These are phyloP conservation scores for Silene noctiflora DNA, from an alignment of 179 eudicot genomes.

Conservation along the genomic window DNA sequence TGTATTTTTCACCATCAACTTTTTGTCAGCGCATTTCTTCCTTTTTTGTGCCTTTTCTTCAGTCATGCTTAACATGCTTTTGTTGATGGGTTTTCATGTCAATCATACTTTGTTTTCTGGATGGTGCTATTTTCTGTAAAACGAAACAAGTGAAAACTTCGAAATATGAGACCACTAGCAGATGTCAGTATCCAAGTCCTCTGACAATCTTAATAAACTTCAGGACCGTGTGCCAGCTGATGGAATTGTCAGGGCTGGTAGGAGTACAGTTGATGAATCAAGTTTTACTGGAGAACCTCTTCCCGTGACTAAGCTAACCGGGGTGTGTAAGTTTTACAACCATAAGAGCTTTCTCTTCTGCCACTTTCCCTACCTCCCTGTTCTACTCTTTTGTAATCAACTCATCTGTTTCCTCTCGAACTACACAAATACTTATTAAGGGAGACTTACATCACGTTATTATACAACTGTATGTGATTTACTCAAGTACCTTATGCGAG, in stretches of 20 bases:
- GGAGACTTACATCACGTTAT: not conserved
- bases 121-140: not conserved
- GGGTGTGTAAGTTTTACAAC: slow-evolving; percentile 43
- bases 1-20: not conserved
- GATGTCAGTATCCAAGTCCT: not conserved
- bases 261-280: slow-evolving; percentile 97
- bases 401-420: not conserved
- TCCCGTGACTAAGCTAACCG: slow-evolving; percentile 90
- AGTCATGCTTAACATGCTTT: not conserved
- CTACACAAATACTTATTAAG: not conserved
- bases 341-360: not conserved
- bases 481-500: not conserved
- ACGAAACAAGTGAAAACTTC: not conserved
- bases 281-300: slow-evolving; percentile 98
- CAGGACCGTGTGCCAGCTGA: slow-evolving; percentile 99
- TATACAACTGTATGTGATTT: not conserved
- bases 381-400: not conserved
- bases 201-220: slow-evolving; percentile 24
- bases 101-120: not conserved
- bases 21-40: not conserved
- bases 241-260: slow-evolving; percentile 89
- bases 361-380: not conserved
- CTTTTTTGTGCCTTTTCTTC: not conserved
- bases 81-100: slow-evolving; percentile 17
- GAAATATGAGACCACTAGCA: not conserved